These are phyloP conservation scores for Domatiomyces globalis DNA, from an alignment of 2,329 filamentous ascomycete species.

Conservation along the genomic window DNA sequence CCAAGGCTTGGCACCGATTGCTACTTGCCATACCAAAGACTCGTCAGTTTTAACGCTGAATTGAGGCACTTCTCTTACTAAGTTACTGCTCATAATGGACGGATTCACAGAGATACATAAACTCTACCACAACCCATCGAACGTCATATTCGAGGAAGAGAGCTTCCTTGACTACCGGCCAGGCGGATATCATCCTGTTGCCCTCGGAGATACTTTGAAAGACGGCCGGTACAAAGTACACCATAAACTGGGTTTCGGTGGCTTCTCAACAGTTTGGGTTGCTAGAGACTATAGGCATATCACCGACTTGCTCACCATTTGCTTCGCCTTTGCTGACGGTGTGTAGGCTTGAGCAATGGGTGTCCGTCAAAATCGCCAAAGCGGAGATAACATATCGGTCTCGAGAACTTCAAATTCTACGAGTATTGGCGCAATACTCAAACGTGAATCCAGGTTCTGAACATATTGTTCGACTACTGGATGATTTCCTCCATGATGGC, in stretches of 20 bases:
- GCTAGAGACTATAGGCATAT: slow-evolving; percentile 17
- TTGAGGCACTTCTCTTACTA: too few relatives aligned
- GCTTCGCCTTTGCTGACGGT: too few relatives aligned
- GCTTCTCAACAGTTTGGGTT: slow-evolving; percentile 26
- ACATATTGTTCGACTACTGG: slow-evolving; percentile 5
- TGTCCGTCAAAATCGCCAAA: slow-evolving; percentile 4
- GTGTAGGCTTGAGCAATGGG: slow-evolving; percentile 4
- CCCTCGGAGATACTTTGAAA: slow-evolving; percentile 21
- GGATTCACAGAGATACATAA: too few relatives aligned
- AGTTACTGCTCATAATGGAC: too few relatives aligned
- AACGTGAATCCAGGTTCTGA: slow-evolving; percentile 1
- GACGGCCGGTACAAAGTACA: slow-evolving; percentile 24
- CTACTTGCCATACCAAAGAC: too few relatives aligned
- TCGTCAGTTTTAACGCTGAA: too few relatives aligned
- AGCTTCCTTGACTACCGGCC: slow-evolving; percentile 3
- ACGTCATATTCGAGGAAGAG: slow-evolving; percentile 4
- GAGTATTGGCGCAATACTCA: neutral
- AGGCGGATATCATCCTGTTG: slow-evolving; percentile 24
- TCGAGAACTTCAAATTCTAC: slow-evolving; percentile 2
- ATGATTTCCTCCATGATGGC: slow-evolving; percentile 5
- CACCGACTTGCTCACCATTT: too few relatives aligned
- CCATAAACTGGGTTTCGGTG: slow-evolving; percentile 27
- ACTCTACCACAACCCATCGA: neutral
- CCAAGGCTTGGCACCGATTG: too few relatives aligned
- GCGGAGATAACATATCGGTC: slow-evolving; percentile 2